phyloP scores from a whole-genome alignment of 768 basidiomycete genomes.

The Russula compacta region DNA sequence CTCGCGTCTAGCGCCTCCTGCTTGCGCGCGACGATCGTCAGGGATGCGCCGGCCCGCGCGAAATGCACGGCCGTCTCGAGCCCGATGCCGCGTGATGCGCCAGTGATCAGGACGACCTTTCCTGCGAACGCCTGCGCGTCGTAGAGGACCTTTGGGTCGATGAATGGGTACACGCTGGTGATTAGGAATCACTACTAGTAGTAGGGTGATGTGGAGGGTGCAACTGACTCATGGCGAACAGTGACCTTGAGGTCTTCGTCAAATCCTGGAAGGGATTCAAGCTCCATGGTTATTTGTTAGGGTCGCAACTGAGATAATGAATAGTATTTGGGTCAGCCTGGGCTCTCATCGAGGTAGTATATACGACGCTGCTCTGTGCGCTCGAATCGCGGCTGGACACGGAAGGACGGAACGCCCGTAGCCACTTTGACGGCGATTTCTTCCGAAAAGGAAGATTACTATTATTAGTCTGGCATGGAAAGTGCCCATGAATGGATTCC shows the following conservation, averaged over 20 bases:
- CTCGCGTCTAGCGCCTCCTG: neutral
- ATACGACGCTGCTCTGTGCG: too few species aligned
- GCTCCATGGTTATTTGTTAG: neutral
- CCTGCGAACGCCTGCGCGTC: slow-evolving; percentile 7
- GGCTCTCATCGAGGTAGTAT: too few species aligned
- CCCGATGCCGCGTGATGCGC: slow-evolving; percentile 18
- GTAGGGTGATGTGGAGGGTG: neutral
- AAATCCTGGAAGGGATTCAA: neutral
- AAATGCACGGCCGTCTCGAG: slow-evolving; percentile 11
- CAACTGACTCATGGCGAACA: neutral
- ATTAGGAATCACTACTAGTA: neutral
- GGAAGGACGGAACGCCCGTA: too few species aligned
- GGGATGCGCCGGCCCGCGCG: slow-evolving; percentile 16
- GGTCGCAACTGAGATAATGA: too few species aligned
- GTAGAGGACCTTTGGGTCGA: slow-evolving; percentile 5
- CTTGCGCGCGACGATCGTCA: slow-evolving; percentile 9
- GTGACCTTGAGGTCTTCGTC: neutral
- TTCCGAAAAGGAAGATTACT: too few species aligned
- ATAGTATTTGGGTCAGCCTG: too few species aligned
- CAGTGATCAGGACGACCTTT: slow-evolving; percentile 22
- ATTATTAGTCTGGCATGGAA: too few species aligned
- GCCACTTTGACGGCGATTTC: too few species aligned
- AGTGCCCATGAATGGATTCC: too few species aligned
- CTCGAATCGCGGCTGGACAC: too few species aligned
- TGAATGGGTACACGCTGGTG: neutral